Percentiles rank a stretch among this genome's conserved stretches.
Evolutionary conservation across 257 asterid genomes (phyloP).

Genomic region (Solanum chilense): DNA sequence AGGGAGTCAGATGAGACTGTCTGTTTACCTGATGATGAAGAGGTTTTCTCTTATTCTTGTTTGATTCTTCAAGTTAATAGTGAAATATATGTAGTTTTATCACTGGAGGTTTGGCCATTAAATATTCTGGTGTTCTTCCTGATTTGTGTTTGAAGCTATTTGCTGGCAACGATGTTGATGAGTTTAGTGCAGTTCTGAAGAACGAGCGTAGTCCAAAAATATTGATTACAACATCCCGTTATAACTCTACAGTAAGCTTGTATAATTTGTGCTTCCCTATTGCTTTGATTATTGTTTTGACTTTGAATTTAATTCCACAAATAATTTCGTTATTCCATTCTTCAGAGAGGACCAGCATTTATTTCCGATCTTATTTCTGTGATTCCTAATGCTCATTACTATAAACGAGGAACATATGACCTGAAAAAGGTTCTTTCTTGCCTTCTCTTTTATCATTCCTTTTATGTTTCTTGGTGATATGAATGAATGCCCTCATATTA

Average conservation of each 20-base stretch:
- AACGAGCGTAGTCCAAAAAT: constrained; percentile 57
- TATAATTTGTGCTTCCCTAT: background rate
- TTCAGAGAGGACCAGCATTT: constrained; percentile 92
- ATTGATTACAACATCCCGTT: constrained; percentile 84
- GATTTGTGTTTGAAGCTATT: constrained; percentile 29
- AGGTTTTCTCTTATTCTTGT: constrained; percentile 9
- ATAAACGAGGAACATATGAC: constrained; percentile 90
- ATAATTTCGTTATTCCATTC: background rate
- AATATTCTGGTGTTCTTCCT: background rate
- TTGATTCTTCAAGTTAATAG: background rate
- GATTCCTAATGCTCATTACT: constrained; percentile 77
- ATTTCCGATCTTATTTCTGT: constrained; percentile 58
- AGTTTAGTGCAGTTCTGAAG: constrained; percentile 53
- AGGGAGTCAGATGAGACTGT: constrained; percentile 83
- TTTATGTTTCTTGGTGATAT: background rate
- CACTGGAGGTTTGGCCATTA: background rate
- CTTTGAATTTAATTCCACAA: background rate
- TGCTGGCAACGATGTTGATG: constrained; percentile 87
- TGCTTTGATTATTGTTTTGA: background rate
- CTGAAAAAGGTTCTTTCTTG: constrained; percentile 53
- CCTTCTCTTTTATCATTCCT: background rate
- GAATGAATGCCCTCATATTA: background rate
- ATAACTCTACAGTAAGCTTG: constrained; percentile 65
- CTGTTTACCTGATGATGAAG: constrained; percentile 88
- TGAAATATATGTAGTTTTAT: background rate